Percentiles rank a stretch among this genome's conserved stretches.
These are phyloP conservation scores for Fusarium hostae DNA, from an alignment of 2,329 filamentous ascomycete genomes.

Conservation along the genomic window DNA sequence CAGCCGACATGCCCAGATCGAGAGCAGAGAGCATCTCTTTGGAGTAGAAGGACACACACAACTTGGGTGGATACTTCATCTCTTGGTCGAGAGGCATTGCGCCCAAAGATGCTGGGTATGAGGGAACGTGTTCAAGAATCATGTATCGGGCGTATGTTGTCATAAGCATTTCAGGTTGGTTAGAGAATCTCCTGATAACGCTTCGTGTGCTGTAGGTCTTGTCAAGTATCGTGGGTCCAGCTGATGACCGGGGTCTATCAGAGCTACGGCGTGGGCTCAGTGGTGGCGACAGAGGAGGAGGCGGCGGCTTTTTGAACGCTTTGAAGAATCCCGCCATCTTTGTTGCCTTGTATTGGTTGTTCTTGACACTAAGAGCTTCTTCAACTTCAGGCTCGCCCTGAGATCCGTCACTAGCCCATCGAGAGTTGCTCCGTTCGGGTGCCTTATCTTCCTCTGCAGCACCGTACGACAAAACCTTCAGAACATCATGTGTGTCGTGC, in stretches of 20 bases:
- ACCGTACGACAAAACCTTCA: conserved; percentile 60
- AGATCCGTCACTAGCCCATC: conserved; percentile 28
- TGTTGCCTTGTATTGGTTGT: conserved; percentile 37
- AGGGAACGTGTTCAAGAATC: conserved; percentile 46
- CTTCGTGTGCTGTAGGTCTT: conserved; percentile 44
- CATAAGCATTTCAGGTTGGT: conserved; percentile 35
- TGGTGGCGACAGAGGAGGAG: conserved; percentile 40
- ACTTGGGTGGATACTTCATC: conserved; percentile 43
- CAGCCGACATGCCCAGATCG: conserved; percentile 51
- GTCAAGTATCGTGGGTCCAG: conserved; percentile 31
- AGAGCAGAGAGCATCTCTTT: conserved; percentile 60
- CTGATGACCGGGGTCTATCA: conserved; percentile 42
- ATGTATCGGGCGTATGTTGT: conserved; percentile 49
- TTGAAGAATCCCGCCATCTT: conserved; percentile 50
- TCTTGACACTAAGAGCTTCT: conserved; percentile 42
- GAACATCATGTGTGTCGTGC: conserved; percentile 60
- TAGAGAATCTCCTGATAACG: conserved; percentile 38
- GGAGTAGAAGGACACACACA: conserved; percentile 61
- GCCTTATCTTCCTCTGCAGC: conserved; percentile 37
- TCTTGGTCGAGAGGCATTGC: conserved; percentile 44
- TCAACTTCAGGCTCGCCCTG: conserved; percentile 41
- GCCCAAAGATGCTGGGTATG: conserved; percentile 37
- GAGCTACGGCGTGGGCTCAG: conserved; percentile 41
- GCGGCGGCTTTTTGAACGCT: conserved; percentile 46
- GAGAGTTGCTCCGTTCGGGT: conserved; percentile 6